Base-by-base conservation (phyloP, 176 grass and related monocot species). In the Oryza brachyantha region DNA sequence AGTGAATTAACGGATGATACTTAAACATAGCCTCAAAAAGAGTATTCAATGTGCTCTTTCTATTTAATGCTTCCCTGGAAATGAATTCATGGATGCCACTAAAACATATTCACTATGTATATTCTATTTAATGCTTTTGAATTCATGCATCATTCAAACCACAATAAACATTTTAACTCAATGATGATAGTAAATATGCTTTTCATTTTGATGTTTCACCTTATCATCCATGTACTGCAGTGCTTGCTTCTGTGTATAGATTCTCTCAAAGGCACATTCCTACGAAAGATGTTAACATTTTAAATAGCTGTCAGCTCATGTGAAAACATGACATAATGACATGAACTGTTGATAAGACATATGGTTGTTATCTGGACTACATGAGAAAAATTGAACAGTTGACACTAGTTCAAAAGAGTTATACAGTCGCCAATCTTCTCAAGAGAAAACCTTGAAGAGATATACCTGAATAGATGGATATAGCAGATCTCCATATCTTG, bases 211-310 rank as follows among this genome's bases (percentile, higher is more conserved):
- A 55, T 29, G 3, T 52, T 32, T 31, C 55, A 94, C 95, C 90
- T 98, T 98, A 63, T 86, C 87, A 83, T 98, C 85, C 87, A 98
- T 88, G 83, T 91, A 98, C 28, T 88, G 79, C 65, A 98, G 68
- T 27, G 95, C 92, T 77, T 89, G 87, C 57, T 94, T 64, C 69
- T 91, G 95, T 38, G 92, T 92, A 90, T 94, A 98, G 83, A 98
- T 93, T 92, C 83, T 85, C 88, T 98, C 95, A 48, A 80, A 87
- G 41, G 92, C 91, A 84, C 95, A 98, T 92, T 98, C 95, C 95
- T 98, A 68, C 61, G 7, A 76, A 76, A 73, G 34, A 19, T 85
- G 4, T 83, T 54, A 68, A 36, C 10, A 72, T 68, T 61, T 52
- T 57, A 55, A 28, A 12, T 76, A 48, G 27, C 26, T 27, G 19